These are phyloP conservation scores for Serendipita sp. DNA, from an alignment of 768 basidiomycete genomes.

Conservation along the genomic window DNA sequence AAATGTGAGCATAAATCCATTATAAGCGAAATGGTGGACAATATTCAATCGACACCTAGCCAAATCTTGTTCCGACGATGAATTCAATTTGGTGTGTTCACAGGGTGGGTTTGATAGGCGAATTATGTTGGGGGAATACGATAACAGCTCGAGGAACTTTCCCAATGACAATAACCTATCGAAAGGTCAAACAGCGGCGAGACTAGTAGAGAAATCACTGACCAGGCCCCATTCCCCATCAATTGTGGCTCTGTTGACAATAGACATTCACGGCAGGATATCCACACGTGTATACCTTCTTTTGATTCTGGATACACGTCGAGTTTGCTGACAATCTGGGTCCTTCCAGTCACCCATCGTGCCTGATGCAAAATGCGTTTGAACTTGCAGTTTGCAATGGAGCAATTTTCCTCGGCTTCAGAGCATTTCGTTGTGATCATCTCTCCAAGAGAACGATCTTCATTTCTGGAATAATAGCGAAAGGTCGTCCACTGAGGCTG, in stretches of 20 bases:
- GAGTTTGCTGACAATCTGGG: constrained; percentile 17
- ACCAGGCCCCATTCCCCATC: constrained; percentile 39
- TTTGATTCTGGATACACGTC: neutral
- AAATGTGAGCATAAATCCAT: constrained; percentile 25
- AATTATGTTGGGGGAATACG: constrained; percentile 28
- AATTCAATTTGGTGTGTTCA: constrained; percentile 25
- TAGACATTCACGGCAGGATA: constrained; percentile 33
- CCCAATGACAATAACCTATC: constrained; percentile 37
- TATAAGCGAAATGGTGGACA: constrained; percentile 26
- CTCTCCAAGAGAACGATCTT: constrained; percentile 26
- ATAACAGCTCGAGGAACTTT: constrained; percentile 38
- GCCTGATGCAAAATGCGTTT: constrained; percentile 23
- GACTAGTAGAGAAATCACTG: constrained; percentile 15
- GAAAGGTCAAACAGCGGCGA: neutral
- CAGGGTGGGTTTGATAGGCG: constrained; percentile 27
- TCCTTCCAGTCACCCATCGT: constrained; percentile 24
- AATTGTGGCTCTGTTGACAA: constrained; percentile 18
- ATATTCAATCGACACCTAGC: constrained; percentile 22
- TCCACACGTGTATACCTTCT: constrained; percentile 28
- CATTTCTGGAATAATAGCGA: constrained; percentile 26
- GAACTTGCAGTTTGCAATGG: constrained; percentile 12
- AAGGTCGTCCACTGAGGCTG: constrained; percentile 35
- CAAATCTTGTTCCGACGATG: constrained; percentile 16
- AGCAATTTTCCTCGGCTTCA: constrained; percentile 23
- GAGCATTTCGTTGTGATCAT: constrained; percentile 21